A percentile compares a stretch with the other conserved stretches of the same genome.
Conservation (phyloP, 2,329 filamentous ascomycete genomes). For the Didymella sp. region DNA sequence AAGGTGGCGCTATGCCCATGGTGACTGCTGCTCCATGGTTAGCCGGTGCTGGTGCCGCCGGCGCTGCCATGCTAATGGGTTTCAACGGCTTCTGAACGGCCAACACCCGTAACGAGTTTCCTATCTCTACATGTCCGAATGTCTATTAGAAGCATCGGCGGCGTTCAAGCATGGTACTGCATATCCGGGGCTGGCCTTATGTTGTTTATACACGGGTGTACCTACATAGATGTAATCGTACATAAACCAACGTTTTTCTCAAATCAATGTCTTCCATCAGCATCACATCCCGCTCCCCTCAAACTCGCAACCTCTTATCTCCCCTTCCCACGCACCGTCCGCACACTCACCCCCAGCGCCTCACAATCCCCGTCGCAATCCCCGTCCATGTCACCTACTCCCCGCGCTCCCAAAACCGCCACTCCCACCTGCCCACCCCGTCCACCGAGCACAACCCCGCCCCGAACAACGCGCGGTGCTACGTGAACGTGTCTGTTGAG, state of each 20-base stretch:
- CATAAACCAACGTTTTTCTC: too few relatives aligned
- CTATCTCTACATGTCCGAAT: not conserved
- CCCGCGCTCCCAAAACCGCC: too few relatives aligned
- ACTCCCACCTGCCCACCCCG: too few relatives aligned
- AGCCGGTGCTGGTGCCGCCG: slow-evolving; percentile 36
- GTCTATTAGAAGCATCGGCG: not conserved
- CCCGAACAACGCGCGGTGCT: not conserved
- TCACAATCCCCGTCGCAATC: too few relatives aligned
- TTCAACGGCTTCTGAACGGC: slow-evolving; percentile 39
- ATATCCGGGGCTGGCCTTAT: not conserved
- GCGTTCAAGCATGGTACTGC: not conserved
- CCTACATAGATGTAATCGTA: not conserved
- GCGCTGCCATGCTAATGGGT: slow-evolving; percentile 41
- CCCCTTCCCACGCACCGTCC: too few relatives aligned
- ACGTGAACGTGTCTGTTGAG: not conserved
- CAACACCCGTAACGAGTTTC: slow-evolving; percentile 2
- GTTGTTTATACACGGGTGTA: not conserved
- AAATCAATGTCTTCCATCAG: too few relatives aligned
- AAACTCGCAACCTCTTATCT: too few relatives aligned
- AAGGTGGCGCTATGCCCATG: slow-evolving; percentile 32
- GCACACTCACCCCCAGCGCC: too few relatives aligned
- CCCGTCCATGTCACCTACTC: too few relatives aligned
- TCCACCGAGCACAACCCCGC: too few relatives aligned
- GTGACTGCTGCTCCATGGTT: slow-evolving; percentile 41
- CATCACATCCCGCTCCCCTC: too few relatives aligned